Percentiles rank a stretch among this genome's conserved stretches.
Evolutionary conservation across 2,329 filamentous ascomycete species (phyloP).

Genomic region (Chlorencoelia australis): DNA sequence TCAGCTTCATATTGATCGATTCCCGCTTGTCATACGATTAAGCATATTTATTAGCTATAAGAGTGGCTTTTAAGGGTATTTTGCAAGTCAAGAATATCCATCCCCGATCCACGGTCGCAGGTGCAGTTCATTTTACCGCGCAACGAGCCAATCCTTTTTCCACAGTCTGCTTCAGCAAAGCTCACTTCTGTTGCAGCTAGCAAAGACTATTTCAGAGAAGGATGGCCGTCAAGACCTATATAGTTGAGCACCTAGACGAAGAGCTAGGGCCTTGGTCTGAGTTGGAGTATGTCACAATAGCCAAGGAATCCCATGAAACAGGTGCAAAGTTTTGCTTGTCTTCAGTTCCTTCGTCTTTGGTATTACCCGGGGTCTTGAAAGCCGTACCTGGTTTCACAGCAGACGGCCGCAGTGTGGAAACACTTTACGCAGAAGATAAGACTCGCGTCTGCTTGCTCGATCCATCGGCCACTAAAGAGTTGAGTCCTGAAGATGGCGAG

Average conservation of each 20-base stretch:
- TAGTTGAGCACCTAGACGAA: slow-evolving; percentile 93
- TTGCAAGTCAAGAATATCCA: no score
- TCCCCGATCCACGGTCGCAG: no score
- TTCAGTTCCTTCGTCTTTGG: slow-evolving; percentile 61
- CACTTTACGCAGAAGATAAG: slow-evolving; percentile 64
- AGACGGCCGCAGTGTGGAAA: slow-evolving; percentile 71
- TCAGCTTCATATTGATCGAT: no score
- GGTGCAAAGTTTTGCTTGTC: slow-evolving; percentile 70
- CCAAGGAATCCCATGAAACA: slow-evolving; percentile 61
- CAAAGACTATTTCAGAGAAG: slow-evolving; percentile 6
- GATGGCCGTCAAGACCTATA: slow-evolving; percentile 61
- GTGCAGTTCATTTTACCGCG: slow-evolving; percentile 16
- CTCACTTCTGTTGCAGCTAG: slow-evolving; percentile 14
- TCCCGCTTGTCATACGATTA: no score
- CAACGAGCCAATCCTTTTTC: slow-evolving; percentile 11
- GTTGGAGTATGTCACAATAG: slow-evolving; percentile 84
- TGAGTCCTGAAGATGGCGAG: slow-evolving; percentile 73
- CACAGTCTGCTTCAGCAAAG: slow-evolving; percentile 2
- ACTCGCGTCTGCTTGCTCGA: slow-evolving; percentile 79
- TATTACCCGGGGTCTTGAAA: slow-evolving; percentile 49
- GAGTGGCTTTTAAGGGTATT: no score
- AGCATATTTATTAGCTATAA: no score
- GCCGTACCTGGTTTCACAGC: slow-evolving; percentile 54
- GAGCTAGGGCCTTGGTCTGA: slow-evolving; percentile 92
- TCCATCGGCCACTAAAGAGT: slow-evolving; percentile 69